Evolutionary conservation across 176 grass and related monocot genomes (phyloP).

Genomic region (Luzula sylvatica): DNA sequence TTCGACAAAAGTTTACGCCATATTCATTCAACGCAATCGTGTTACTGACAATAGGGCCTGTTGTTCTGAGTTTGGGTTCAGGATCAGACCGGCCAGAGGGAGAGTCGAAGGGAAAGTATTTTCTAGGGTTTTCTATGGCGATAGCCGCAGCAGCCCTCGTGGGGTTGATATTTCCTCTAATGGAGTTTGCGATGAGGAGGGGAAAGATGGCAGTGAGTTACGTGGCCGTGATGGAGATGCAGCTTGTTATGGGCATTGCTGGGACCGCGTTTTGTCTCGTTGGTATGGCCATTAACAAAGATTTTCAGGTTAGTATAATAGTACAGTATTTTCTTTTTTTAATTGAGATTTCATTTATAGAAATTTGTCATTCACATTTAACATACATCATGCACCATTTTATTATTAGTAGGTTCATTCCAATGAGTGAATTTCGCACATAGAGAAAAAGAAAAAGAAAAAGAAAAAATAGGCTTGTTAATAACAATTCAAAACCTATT

Average conservation of each 20-base stretch:
- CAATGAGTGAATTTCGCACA: too few species aligned
- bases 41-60: conserved; percentile 52
- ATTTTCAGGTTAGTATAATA: conserved; percentile 38
- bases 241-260: conserved; percentile 46
- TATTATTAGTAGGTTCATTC: too few species aligned
- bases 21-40: conserved; percentile 65
- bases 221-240: conserved; percentile 49
- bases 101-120: conserved; percentile 31
- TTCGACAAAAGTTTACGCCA: conserved; percentile 41
- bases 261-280: conserved; percentile 48
- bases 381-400: too few species aligned
- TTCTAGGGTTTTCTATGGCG: conserved; percentile 41
- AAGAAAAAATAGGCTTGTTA: too few species aligned
- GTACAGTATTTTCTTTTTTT: background rate
- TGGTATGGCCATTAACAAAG: conserved; percentile 48
- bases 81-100: conserved; percentile 25
- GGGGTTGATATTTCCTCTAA: conserved; percentile 46
- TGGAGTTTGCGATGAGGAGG: conserved; percentile 43
- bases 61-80: conserved; percentile 40
- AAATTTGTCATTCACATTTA: too few species aligned
- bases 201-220: conserved; percentile 24
- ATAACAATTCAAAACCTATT: too few species aligned
- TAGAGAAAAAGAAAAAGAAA: too few species aligned
- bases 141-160: conserved; percentile 37
- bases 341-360: too few species aligned